Percentiles rank a stretch among this genome's conserved stretches.
Conservation (phyloP, 805 yeast species). For the Starmerella apicola region DNA sequence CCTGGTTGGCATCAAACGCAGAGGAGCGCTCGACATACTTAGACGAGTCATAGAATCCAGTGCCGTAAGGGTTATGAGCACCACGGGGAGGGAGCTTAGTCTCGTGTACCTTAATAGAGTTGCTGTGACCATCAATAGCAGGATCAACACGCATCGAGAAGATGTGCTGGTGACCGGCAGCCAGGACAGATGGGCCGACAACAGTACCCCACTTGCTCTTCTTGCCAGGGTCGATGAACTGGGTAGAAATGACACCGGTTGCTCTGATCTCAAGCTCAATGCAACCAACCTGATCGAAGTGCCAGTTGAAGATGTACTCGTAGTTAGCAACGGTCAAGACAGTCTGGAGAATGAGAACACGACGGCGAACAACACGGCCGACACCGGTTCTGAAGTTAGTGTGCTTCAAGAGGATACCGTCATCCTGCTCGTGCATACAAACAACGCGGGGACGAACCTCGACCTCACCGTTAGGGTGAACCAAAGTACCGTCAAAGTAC, state of each 20-base stretch:
- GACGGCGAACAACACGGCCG: constrained; percentile 63
- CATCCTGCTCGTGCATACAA: constrained; percentile 76
- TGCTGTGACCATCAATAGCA: constrained; percentile 66
- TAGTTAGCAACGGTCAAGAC: constrained; percentile 76
- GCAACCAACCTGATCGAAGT: constrained; percentile 65
- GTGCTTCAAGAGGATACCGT: constrained; percentile 66
- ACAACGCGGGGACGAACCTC: constrained; percentile 52
- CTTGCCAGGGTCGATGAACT: constrained; percentile 62
- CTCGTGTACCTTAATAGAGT: constrained; percentile 62
- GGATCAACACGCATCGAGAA: constrained; percentile 70
- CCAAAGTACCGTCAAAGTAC: constrained; percentile 51
- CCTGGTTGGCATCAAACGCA: constrained; percentile 57
- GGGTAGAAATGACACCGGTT: constrained; percentile 73
- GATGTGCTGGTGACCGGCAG: constrained; percentile 74
- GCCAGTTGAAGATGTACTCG: constrained; percentile 60
- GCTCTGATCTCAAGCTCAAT: constrained; percentile 70
- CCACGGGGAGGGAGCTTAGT: constrained; percentile 46
- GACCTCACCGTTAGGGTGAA: constrained; percentile 49
- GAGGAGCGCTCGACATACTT: constrained; percentile 57
- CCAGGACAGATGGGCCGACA: constrained; percentile 68
- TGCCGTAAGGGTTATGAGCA: constrained; percentile 49
- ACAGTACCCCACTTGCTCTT: constrained; percentile 60
- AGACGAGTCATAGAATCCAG: constrained; percentile 57
- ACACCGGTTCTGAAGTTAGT: constrained; percentile 63
- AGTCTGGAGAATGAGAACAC: constrained; percentile 67